phyloP scores from a whole-genome alignment of 208 protist species.

The Leishmania major region DNA sequence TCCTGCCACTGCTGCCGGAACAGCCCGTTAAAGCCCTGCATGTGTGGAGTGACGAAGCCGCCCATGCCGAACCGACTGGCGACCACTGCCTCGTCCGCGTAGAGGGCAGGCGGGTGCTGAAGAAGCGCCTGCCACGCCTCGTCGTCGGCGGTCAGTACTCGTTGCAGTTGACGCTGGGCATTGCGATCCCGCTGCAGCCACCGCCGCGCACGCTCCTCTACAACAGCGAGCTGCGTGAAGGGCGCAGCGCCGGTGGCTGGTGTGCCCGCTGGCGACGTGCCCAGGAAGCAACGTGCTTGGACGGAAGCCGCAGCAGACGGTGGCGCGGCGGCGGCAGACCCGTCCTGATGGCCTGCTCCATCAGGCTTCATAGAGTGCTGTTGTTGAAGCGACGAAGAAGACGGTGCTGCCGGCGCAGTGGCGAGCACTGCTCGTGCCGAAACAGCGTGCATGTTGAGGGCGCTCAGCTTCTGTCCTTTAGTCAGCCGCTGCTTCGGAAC shows the following conservation, averaged over 20 bases:
- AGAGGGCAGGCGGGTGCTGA: slow-evolving; percentile 44
- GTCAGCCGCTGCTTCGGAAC: not conserved
- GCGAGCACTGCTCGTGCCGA: not conserved
- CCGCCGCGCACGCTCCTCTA: slow-evolving; percentile 30
- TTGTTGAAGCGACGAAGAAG: not conserved
- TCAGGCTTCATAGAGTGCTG: not conserved
- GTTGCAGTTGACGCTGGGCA: slow-evolving; percentile 10
- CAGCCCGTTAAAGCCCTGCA: slow-evolving; percentile 53
- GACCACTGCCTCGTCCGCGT: slow-evolving; percentile 59
- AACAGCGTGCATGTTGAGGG: slow-evolving; percentile 11
- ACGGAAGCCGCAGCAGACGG: not conserved
- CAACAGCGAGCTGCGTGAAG: slow-evolving; percentile 28
- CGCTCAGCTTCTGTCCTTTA: not conserved
- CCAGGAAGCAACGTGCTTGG: not conserved
- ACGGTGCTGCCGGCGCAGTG: not conserved
- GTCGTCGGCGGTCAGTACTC: slow-evolving; percentile 11
- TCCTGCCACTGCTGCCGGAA: slow-evolving; percentile 83
- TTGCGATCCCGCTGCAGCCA: slow-evolving; percentile 4
- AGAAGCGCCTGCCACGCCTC: slow-evolving; percentile 23
- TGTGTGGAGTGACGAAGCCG: slow-evolving; percentile 35
- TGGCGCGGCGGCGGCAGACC: not conserved
- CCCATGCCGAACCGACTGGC: slow-evolving; percentile 83
- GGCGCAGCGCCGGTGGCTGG: not conserved
- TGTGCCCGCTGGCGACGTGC: not conserved
- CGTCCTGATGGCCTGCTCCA: not conserved